Base-by-base conservation (phyloP, 805 yeast species). In the Zygosaccharomyces siamensis region DNA sequence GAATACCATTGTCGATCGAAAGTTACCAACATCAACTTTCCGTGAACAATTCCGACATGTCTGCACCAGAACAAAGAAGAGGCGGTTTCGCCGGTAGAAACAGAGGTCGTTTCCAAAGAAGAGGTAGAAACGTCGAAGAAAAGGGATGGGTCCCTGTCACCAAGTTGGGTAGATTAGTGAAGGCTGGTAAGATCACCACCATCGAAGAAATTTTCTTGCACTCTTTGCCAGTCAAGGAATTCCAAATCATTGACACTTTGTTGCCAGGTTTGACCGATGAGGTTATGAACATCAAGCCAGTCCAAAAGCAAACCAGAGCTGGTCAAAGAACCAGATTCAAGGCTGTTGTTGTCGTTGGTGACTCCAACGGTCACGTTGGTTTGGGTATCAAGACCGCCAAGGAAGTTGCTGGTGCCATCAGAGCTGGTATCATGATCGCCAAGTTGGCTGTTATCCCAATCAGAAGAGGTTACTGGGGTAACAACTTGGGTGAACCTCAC, bases 391-490 rank as follows among this genome's bases (percentile, higher is more conserved):
- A 93, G 89, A 92, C 98, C 75, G 96, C 99, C 70, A 93, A 93
- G 89, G 99, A 93, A 82, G 97, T 93, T 72, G 99, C 99, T 69
- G 89, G 97, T 71, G 98, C 99, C 74, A 93, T 93, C 82, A 89
- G 96, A 81, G 97, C 98, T 69, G 99, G 98, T 70, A 92, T 93
- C 81, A 83, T 89, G 83, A 89, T 93, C 73, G 99, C 99, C 76
- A 93, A 93, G 84, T 84, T 93, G 72, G 86, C 97, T 66, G 86
- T 93, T 78, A 89, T 93, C 75, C 99, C 99, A 74, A 92, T 93
- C 81, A 92, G 99, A 86, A 89, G 99, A 85, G 99, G 99, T 83
- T 93, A 93, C 93, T 93, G 99, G 99, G 99, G 99, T 80, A 78
- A 96, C 76, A 89, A 89, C 84, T 87, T 93, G 78, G 99, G 99